Evolutionary conservation across 306 rosid species (phyloP).

Genomic region (Lablab purpureus): DNA sequence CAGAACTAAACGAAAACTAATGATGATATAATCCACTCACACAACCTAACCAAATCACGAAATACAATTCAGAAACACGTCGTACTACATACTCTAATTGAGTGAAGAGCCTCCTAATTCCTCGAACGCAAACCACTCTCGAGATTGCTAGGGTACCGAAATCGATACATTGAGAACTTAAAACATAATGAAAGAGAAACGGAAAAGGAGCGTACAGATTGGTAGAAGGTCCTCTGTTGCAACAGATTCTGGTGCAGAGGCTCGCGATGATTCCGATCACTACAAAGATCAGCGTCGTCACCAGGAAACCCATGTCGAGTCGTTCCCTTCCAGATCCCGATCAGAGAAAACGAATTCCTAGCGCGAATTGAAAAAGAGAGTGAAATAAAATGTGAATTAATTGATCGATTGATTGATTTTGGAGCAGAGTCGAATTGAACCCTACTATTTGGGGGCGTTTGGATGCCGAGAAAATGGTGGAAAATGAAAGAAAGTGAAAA

Average conservation of each 20-base stretch:
- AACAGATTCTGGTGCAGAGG: constrained; percentile 82
- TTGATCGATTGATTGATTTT: constrained; percentile 4
- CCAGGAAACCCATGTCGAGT: constrained; percentile 81
- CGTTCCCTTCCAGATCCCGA: constrained; percentile 54
- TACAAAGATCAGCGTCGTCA: constrained; percentile 73
- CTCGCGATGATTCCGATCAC: constrained; percentile 80
- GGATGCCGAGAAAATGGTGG: constrained; percentile 40
- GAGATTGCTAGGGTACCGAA: background rate
- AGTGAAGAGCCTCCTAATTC: background rate
- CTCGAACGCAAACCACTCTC: constrained; percentile 41
- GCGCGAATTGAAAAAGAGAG: background rate
- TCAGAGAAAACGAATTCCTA: constrained; percentile 58
- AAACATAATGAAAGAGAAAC: background rate
- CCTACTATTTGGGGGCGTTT: constrained; percentile 25
- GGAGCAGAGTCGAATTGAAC: background rate
- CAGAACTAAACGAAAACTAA: constrained; percentile 5
- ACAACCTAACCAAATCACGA: constrained; percentile 3
- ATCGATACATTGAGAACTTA: background rate
- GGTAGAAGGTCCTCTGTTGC: constrained; percentile 80
- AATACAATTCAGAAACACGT: background rate
- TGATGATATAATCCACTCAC: background rate
- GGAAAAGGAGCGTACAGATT: constrained; percentile 62
- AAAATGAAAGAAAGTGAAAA: background rate
- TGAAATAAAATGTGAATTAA: background rate
- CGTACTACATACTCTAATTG: background rate